Evolutionary conservation across 345 rosid genomes (phyloP).

Genomic region (Rhizophora mangle): DNA sequence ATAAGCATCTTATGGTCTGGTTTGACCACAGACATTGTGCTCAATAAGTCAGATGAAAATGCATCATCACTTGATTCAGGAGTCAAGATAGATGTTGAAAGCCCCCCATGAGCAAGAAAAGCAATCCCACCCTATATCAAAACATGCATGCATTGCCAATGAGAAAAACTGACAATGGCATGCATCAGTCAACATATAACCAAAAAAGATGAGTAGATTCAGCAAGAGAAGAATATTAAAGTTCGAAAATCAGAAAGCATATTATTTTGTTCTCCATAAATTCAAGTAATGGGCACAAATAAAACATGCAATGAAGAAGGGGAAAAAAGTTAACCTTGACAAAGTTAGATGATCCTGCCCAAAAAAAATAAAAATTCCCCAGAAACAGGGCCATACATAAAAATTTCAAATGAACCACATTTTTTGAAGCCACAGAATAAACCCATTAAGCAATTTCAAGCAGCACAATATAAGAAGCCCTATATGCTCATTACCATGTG

Average conservation of each 20-base stretch:
- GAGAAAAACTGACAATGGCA: background rate
- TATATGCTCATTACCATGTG: conserved; percentile 12
- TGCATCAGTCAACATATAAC: background rate
- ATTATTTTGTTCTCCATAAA: background rate
- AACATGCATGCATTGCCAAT: background rate
- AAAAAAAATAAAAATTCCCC: conserved; percentile 16
- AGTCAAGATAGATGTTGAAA: conserved; percentile 54
- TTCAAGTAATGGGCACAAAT: background rate
- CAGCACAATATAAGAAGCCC: background rate
- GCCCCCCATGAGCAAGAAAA: conserved; percentile 39
- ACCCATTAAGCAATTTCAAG: conserved; percentile 2
- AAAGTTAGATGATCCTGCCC: conserved; percentile 14
- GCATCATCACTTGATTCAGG: conserved; percentile 49
- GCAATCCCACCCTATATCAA: conserved; percentile 41
- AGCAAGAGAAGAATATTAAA: too few species aligned
- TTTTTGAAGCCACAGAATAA: background rate
- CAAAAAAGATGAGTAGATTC: background rate
- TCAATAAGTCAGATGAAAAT: conserved; percentile 64
- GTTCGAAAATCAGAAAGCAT: too few species aligned
- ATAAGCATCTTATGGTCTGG: conserved; percentile 63
- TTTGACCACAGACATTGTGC: conserved; percentile 36
- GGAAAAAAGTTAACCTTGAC: conserved; percentile 22
- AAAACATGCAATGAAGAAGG: background rate
- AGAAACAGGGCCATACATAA: conserved; percentile 2
- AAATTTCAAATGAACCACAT: background rate